A percentile compares a stretch with the other conserved stretches of the same genome.
Evolutionary conservation across 1,284 basidiomycete genomes (phyloP).

Genomic region (Polyporus tsugae): DNA sequence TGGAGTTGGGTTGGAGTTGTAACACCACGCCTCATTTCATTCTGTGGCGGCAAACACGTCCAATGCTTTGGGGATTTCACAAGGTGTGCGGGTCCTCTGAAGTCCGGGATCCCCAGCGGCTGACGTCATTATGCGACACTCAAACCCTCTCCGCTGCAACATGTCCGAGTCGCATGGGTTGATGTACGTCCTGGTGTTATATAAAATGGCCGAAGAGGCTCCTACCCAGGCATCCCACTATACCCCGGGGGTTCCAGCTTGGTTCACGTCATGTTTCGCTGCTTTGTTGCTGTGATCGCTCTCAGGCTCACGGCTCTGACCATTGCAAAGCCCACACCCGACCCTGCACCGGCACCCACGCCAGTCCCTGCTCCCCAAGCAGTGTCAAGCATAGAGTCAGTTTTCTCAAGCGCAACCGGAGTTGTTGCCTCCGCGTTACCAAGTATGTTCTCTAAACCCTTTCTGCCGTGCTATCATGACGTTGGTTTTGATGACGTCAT

Average conservation of each 20-base stretch:
- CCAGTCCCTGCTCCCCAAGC: slow-evolving; percentile 34
- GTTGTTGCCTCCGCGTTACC: slow-evolving; percentile 36
- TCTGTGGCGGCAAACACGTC: too few species aligned
- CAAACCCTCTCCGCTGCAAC: too few species aligned
- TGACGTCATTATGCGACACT: too few species aligned
- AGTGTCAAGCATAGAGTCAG: slow-evolving; percentile 28
- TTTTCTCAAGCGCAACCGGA: slow-evolving; percentile 35
- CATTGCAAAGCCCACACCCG: slow-evolving; percentile 9
- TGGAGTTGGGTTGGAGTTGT: too few species aligned
- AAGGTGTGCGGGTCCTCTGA: too few species aligned
- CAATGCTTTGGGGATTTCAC: too few species aligned
- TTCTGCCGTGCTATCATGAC: too few species aligned
- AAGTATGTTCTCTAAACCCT: slow-evolving; percentile 23
- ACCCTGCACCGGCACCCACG: slow-evolving; percentile 25
- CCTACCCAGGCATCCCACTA: neutral
- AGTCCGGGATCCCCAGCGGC: too few species aligned
- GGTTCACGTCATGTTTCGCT: neutral
- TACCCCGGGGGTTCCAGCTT: too few species aligned
- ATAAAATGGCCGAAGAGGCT: neutral
- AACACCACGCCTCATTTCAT: too few species aligned
- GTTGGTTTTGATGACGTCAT: neutral
- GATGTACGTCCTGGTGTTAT: too few species aligned
- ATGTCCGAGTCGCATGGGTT: too few species aligned
- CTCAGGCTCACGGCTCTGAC: slow-evolving; percentile 20
- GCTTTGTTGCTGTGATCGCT: neutral